Base-by-base conservation (phyloP, 805 yeast species). In the Zygotorulaspora danielsina region DNA sequence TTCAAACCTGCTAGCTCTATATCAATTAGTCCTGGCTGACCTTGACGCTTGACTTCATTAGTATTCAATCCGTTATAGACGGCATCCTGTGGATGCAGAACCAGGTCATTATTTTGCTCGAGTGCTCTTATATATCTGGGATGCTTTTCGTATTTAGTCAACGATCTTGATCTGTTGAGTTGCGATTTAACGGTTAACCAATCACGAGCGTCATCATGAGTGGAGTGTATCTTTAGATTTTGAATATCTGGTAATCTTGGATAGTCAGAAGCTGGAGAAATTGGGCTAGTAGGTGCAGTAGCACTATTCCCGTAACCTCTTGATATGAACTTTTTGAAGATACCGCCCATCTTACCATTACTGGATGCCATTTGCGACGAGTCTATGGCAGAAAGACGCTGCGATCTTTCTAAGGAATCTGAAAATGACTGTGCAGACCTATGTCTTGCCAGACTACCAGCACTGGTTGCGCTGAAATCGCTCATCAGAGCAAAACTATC, bases 391-490 rank as follows among this genome's bases (percentile, higher is more conserved):
- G 36, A 25, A 11, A 33, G 37, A 20, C 34, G 21, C 17, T 48
- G 53, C 5, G 59, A 57, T 36, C 52, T 51, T 27, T 59, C 57
- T 15, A 55, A 34, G 18, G 64, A 53, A 31, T 55, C 57, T 7
- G 50, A 45, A 39, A 62, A 57, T 9, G 66, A 56, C 40, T 63
- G 64, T 24, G 79, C 79, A 54, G 67, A 70, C 51, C 74, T 81
- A 57, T 86, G 94, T 54, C 95, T 73, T 32, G 80, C 78, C 42
- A 79, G 78, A 20, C 94, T 84, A 0, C 94, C 95, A 1, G 95
- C 95, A 46, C 93, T 81, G 0, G 95, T 84, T 4, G 95, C 95
- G 64, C 93, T 83, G 46, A 84, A 73, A 57, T 84, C 93, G 24
- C 76, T 71, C 63, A 71, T 59, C 7, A 68, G 55, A 2, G 75